These are phyloP conservation scores for Fermentozyma sake DNA, from an alignment of 1,139 yeast genomes.

Conservation along the genomic window DNA sequence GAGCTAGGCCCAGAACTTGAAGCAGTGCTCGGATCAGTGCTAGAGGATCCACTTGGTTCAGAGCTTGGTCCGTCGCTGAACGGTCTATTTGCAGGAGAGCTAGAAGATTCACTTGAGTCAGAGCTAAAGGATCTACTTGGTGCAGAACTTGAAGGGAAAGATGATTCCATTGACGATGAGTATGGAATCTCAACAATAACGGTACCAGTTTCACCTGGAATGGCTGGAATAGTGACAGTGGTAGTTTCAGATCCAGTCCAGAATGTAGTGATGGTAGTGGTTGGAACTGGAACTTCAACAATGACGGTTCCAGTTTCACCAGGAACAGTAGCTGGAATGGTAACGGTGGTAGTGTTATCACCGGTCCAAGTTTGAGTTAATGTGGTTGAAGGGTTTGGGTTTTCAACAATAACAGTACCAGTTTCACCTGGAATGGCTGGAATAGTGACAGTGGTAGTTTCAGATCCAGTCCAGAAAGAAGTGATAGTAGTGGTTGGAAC, in stretches of 20 bases:
- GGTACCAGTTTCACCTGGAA: slow-evolving; percentile 13
- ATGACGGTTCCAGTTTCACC: slow-evolving; percentile 8
- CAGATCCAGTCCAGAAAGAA: slow-evolving; percentile 5
- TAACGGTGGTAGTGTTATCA: slow-evolving; percentile 5
- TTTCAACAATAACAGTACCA: slow-evolving; percentile 12
- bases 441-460: neutral
- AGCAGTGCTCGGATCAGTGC: no score
- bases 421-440: slow-evolving; percentile 4
- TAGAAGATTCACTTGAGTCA: no score
- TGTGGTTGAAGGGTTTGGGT: slow-evolving; percentile 1
- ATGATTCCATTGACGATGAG: no score
- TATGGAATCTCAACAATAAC: slow-evolving; percentile 14
- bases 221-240: slow-evolving; percentile 6
- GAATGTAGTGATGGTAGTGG: slow-evolving; percentile 7
- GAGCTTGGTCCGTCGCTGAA: no score
- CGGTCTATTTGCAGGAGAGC: no score
- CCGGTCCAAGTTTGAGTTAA: slow-evolving; percentile 9
- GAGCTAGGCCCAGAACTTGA: no score
- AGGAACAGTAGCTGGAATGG: slow-evolving; percentile 6
- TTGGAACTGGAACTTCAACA: slow-evolving; percentile 7
- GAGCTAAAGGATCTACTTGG: no score
- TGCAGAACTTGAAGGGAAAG: no score
- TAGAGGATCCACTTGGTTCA: no score
- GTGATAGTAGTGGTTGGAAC: slow-evolving; percentile 10
- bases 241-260: slow-evolving; percentile 4